A percentile compares a stretch with the other conserved stretches of the same genome.
These are phyloP conservation scores for Amanita thiersii DNA, from an alignment of 768 basidiomycete genomes.

Conservation along the genomic window DNA sequence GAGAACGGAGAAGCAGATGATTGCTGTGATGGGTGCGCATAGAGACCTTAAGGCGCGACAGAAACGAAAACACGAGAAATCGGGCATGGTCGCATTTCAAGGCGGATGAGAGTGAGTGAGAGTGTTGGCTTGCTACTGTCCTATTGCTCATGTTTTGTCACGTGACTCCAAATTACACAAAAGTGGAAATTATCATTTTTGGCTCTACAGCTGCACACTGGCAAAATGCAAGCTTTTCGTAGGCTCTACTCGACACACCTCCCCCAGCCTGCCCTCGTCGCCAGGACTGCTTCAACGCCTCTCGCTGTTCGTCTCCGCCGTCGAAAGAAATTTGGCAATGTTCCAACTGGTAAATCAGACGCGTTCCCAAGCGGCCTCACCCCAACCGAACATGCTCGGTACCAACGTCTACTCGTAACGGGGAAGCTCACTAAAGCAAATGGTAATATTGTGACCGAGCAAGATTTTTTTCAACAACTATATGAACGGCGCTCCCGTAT, in stretches of 20 bases:
- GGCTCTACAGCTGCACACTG: slow-evolving; percentile 6
- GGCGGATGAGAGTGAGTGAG: not conserved
- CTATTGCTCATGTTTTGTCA: slow-evolving; percentile 9
- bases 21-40: slow-evolving; percentile 49
- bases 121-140: not conserved
- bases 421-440: slow-evolving; percentile 34
- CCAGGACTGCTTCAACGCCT: slow-evolving; percentile 65
- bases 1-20: slow-evolving; percentile 61
- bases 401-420: slow-evolving; percentile 46
- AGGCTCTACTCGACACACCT: slow-evolving; percentile 31
- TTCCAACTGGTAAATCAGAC: slow-evolving; percentile 30
- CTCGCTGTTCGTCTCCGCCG: slow-evolving; percentile 68
- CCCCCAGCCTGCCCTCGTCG: slow-evolving; percentile 37
- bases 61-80: slow-evolving; percentile 28
- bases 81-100: slow-evolving; percentile 24
- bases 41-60: slow-evolving; percentile 46
- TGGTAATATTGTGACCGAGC: slow-evolving; percentile 34
- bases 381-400: slow-evolving; percentile 54
- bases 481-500: slow-evolving; percentile 55
- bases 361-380: slow-evolving; percentile 50
- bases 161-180: slow-evolving; percentile 13
- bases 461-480: slow-evolving; percentile 51
- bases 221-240: slow-evolving; percentile 25
- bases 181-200: slow-evolving; percentile 9
- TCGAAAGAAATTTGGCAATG: slow-evolving; percentile 35